Evolutionary conservation across 805 yeast genomes (phyloP).

Genomic region (Candida easanensis): DNA sequence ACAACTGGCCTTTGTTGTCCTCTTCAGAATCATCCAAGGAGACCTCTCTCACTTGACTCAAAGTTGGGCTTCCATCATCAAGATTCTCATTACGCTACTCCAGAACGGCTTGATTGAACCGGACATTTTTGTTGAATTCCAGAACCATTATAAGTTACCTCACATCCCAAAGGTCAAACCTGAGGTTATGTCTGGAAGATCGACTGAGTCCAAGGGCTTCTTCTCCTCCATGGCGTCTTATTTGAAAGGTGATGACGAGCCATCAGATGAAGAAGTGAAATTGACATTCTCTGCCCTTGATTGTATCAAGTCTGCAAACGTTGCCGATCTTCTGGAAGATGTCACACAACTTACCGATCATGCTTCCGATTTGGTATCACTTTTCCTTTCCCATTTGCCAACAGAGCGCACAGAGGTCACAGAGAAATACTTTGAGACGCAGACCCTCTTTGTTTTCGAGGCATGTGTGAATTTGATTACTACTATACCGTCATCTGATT

Average conservation of each 20-base stretch:
- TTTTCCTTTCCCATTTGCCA: slow-evolving; percentile 35
- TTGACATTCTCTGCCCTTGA: slow-evolving; percentile 79
- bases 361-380: slow-evolving; percentile 25
- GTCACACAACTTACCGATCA: slow-evolving; percentile 27
- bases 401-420: slow-evolving; percentile 28
- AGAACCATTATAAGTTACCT: slow-evolving; percentile 49
- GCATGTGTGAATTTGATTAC: slow-evolving; percentile 27
- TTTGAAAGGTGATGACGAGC: slow-evolving; percentile 93
- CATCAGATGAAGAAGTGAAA: slow-evolving; percentile 90
- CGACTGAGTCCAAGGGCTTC: slow-evolving; percentile 71
- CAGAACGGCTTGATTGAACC: slow-evolving; percentile 73
- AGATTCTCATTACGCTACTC: slow-evolving; percentile 60
- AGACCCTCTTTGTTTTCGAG: slow-evolving; percentile 45
- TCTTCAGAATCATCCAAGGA: slow-evolving; percentile 71
- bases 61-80: slow-evolving; percentile 58
- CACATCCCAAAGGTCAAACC: slow-evolving; percentile 63
- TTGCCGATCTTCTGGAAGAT: slow-evolving; percentile 52
- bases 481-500: neutral
- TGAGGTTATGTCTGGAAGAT: slow-evolving; percentile 58
- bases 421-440: slow-evolving; percentile 23
- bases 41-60: slow-evolving; percentile 44
- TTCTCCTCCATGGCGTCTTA: slow-evolving; percentile 90
- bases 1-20: slow-evolving; percentile 81
- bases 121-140: slow-evolving; percentile 61
- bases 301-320: slow-evolving; percentile 70